Evolutionary conservation across 2,329 filamentous ascomycete genomes (phyloP).

Genomic region (Botryosphaeria dothidea): DNA sequence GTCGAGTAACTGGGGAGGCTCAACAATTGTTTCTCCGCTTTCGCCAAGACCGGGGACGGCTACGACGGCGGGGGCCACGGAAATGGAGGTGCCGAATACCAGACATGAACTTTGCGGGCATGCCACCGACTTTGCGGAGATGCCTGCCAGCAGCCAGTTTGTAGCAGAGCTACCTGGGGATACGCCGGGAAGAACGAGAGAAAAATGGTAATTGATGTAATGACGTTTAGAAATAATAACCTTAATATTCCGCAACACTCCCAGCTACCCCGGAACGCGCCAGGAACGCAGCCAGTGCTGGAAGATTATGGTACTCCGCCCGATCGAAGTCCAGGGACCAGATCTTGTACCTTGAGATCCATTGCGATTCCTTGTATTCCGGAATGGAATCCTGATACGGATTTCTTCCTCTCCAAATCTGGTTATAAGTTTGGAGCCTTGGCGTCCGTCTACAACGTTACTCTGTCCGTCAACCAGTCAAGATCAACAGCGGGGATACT

Average conservation of each 20-base stretch:
- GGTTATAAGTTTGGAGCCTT: no score
- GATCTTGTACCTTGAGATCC: no score
- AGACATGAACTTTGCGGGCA: not conserved
- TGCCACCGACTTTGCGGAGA: conserved; percentile 2
- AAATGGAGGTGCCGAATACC: not conserved
- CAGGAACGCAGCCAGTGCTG: no score
- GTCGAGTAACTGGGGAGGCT: not conserved
- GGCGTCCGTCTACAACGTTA: no score
- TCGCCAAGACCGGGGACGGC: not conserved
- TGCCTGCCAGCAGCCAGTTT: conserved; percentile 1
- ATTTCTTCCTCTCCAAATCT: no score
- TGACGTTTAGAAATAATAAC: not conserved
- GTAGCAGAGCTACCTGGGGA: not conserved
- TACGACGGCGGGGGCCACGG: not conserved
- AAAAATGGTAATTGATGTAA: not conserved
- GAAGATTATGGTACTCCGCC: no score
- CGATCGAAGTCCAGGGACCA: no score
- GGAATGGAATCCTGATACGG: no score
- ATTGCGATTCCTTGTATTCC: no score
- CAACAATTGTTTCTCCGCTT: not conserved
- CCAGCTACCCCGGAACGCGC: no score
- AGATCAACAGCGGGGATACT: conserved; percentile 23
- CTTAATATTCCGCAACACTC: not conserved
- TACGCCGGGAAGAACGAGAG: not conserved
- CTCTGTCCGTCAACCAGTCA: conserved; percentile 21